phyloP scores from a whole-genome alignment of 2,329 filamentous ascomycete species.

The Apiospora koreana region DNA sequence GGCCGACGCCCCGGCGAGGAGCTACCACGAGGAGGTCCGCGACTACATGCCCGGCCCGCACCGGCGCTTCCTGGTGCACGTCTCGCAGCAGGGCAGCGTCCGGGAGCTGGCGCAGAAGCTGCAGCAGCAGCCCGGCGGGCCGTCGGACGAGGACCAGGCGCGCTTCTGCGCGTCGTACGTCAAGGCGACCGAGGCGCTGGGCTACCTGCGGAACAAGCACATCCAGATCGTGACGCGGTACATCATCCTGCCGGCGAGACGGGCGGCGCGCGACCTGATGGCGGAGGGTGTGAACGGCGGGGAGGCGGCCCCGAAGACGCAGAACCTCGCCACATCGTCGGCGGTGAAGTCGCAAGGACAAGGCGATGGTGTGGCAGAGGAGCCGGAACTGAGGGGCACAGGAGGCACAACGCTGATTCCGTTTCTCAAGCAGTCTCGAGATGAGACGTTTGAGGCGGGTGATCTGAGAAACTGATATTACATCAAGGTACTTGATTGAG shows the following conservation, averaged over 20 bases:
- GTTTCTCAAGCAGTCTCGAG: constrained; percentile 84
- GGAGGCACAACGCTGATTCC: constrained; percentile 86
- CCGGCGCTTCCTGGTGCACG: constrained; percentile 72
- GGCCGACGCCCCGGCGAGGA: constrained; percentile 25
- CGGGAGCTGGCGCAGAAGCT: constrained; percentile 61
- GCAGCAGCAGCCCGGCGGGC: constrained; percentile 39
- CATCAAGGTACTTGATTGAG: neutral
- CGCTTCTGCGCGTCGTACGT: constrained; percentile 58
- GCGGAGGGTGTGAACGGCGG: constrained; percentile 18
- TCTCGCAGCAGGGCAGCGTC: constrained; percentile 72
- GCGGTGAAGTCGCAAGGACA: constrained; percentile 36
- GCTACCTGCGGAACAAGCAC: constrained; percentile 79
- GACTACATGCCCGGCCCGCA: constrained; percentile 90
- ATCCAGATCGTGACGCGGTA: constrained; percentile 89
- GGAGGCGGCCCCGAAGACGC: constrained; percentile 34
- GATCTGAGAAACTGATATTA: neutral
- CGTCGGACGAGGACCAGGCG: constrained; percentile 40
- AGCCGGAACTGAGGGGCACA: constrained; percentile 69
- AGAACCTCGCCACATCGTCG: constrained; percentile 49
- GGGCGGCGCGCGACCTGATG: constrained; percentile 34
- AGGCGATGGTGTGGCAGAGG: constrained; percentile 47
- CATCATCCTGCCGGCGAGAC: constrained; percentile 76
- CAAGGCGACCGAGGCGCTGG: constrained; percentile 73
- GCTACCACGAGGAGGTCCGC: constrained; percentile 69
- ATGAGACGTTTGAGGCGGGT: constrained; percentile 65